A percentile compares a stretch with the other conserved stretches of the same genome.
These are phyloP conservation scores for Collybia sordida DNA, from an alignment of 768 basidiomycete genomes.

Conservation along the genomic window DNA sequence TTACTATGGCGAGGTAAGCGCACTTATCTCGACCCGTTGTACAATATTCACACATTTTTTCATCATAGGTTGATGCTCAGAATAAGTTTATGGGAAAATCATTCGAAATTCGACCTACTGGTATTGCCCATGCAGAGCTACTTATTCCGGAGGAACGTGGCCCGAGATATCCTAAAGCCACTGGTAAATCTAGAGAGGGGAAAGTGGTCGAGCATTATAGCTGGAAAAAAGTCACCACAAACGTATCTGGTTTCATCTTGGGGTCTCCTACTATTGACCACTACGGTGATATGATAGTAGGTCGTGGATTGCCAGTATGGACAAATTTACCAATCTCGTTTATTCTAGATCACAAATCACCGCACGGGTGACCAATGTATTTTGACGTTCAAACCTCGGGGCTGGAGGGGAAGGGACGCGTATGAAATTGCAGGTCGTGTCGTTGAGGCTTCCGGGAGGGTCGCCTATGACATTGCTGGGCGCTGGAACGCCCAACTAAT, in stretches of 20 bases:
- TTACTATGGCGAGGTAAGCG: slow-evolving; percentile 80
- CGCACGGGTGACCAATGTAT: slow-evolving; percentile 85
- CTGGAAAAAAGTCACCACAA: slow-evolving; percentile 94
- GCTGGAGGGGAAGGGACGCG: slow-evolving; percentile 91
- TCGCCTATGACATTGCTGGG: slow-evolving; percentile 88
- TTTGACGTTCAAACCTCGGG: slow-evolving; percentile 93
- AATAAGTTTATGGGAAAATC: slow-evolving; percentile 96
- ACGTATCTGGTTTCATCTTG: slow-evolving; percentile 89
- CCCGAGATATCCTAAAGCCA: slow-evolving; percentile 59
- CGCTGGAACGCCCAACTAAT: slow-evolving; percentile 96
- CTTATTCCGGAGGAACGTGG: slow-evolving; percentile 68
- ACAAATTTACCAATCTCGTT: not conserved
- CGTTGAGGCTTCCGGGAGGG: slow-evolving; percentile 57
- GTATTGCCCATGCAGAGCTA: slow-evolving; percentile 88
- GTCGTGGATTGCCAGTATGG: slow-evolving; percentile 25
- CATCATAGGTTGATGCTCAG: slow-evolving; percentile 83
- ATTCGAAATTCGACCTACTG: slow-evolving; percentile 95
- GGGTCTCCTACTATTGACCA: slow-evolving; percentile 88
- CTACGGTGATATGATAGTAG: slow-evolving; percentile 91
- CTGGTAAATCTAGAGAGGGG: slow-evolving; percentile 36
- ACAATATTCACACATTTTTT: not conserved
- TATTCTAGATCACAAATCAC: slow-evolving; percentile 77
- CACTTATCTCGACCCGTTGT: not conserved
- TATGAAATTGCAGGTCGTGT: slow-evolving; percentile 92
- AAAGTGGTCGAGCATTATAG: slow-evolving; percentile 88